phyloP scores from a whole-genome alignment of 2,329 filamentous ascomycete genomes.

The Triangularia verruculosa region DNA sequence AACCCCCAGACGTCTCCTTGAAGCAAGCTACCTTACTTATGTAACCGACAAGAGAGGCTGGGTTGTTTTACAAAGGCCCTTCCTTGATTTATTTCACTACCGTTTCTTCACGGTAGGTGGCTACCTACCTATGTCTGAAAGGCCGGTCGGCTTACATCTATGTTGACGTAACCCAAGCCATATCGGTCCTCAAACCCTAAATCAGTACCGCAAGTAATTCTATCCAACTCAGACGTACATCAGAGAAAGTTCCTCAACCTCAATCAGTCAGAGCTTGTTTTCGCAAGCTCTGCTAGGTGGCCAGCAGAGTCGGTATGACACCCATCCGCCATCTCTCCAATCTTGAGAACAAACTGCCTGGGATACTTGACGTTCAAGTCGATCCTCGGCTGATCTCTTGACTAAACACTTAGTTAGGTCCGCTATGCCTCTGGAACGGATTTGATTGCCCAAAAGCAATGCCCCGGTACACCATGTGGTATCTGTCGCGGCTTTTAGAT shows the following conservation, averaged over 20 bases:
- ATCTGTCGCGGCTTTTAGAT: neutral
- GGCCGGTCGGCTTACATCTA: no score
- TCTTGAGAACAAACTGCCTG: constrained; percentile 28
- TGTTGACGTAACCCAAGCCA: no score
- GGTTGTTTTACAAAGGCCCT: no score
- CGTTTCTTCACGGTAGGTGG: no score
- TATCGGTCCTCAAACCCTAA: no score
- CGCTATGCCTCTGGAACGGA: constrained; percentile 22
- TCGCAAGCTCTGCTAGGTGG: constrained; percentile 18
- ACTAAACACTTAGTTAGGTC: constrained; percentile 29
- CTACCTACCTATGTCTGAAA: no score
- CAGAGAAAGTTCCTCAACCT: neutral
- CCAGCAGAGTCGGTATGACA: constrained; percentile 31
- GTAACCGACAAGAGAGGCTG: no score
- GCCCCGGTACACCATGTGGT: neutral
- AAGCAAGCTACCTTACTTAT: no score
- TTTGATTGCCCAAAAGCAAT: neutral
- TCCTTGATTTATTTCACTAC: no score
- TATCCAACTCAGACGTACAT: neutral
- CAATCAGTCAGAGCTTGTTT: neutral
- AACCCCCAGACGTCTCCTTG: no score
- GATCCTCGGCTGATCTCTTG: constrained; percentile 27
- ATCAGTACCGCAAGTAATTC: neutral
- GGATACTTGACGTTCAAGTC: constrained; percentile 27
- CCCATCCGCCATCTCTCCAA: constrained; percentile 29